Evolutionary conservation across 2,329 filamentous ascomycete genomes (phyloP), one percentile per base, ranked within the genome.

Genomic region (Colletotrichum trifolii): DNA sequence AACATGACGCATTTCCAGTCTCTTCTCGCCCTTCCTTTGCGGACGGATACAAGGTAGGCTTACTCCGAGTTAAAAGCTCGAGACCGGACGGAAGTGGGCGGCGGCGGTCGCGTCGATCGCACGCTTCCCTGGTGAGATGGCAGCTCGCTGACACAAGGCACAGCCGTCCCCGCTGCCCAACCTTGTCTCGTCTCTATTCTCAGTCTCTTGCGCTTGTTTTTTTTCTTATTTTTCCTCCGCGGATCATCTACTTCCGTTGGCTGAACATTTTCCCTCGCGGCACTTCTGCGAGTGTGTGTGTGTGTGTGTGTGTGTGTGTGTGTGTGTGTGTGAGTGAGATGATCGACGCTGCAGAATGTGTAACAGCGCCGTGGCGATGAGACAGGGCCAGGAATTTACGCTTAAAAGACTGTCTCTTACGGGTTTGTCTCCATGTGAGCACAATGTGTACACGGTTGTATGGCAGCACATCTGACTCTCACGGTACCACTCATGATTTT

Each of bases 321-420:
- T 54, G 39, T 33, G 35, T 15, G 8, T 36, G 8, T 5, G 2
- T 38, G 34, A 15, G 43, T 8, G 17, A 43, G 49, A 54, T 61
- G 57, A 61, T 61, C 57, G 61, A 64, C 61, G 57, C 57, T 55
- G 61, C 61, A 61, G 61, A 64, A 46, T 25, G 35, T 61, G 61
- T 55, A 43, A 60, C 45, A 55, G 56, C 43, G 49, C 45, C 50
- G 61, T 25, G 25, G 25, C 56, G 61, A 55, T 55, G 57, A 55
- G 61, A 61, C 57, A 55, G 49, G 25, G 43, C 13, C 39, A 39
- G 52, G 15, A n/a, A 61, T 64, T 64, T 64, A 64, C 61, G 61
- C 61, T 64, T 64, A 64, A 64, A 63, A 64, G 43, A 55, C 13
- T 58, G 8, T 34, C 25, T 34, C 40, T 11, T 25, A 7, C 34